Conservation (phyloP, 345 rosid genomes). For the Arabidopsis arenosa region DNA sequence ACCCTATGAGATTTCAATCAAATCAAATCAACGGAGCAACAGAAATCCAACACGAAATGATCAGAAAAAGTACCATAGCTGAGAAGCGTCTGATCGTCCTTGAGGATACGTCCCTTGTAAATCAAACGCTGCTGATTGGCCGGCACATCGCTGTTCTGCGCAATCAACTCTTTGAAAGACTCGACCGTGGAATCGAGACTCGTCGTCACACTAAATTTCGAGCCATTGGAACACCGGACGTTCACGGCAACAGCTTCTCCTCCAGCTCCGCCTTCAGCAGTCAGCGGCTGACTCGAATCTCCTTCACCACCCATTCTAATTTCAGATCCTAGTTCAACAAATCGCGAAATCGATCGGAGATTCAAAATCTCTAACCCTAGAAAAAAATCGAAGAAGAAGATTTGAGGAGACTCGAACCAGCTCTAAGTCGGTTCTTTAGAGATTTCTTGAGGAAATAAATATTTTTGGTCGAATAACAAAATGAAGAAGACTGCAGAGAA, state of each 20-base stretch:
- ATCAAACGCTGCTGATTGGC: conserved; percentile 82
- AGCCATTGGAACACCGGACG: conserved; percentile 69
- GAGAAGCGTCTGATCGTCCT: conserved; percentile 71
- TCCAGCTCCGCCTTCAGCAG: conserved; percentile 38
- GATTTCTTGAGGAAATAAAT: conserved; percentile 38
- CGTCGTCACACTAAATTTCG: conserved; percentile 63
- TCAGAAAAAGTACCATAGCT: conserved; percentile 61
- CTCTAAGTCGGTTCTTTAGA: conserved; percentile 23
- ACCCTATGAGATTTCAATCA: background rate
- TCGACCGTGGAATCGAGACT: conserved; percentile 63
- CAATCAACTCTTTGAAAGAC: conserved; percentile 60
- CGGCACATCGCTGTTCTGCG: conserved; percentile 66
- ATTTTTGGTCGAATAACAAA: conserved; percentile 33
- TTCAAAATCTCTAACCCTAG: conserved; percentile 30
- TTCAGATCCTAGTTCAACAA: conserved; percentile 20
- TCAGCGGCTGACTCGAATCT: conserved; percentile 64
- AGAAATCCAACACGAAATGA: background rate
- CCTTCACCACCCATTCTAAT: conserved; percentile 56
- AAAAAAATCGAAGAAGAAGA: conserved; percentile 4
- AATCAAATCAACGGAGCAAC: conserved; percentile 15
- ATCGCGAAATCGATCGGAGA: conserved; percentile 27
- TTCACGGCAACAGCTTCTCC: conserved; percentile 57
- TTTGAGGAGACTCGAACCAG: conserved; percentile 14
- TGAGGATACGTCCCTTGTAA: conserved; percentile 83
- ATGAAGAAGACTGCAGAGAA: background rate